Evolutionary conservation across 306 rosid genomes (phyloP), one percentile per base, ranked within the genome.

Genomic region (Cajanus cajan): DNA sequence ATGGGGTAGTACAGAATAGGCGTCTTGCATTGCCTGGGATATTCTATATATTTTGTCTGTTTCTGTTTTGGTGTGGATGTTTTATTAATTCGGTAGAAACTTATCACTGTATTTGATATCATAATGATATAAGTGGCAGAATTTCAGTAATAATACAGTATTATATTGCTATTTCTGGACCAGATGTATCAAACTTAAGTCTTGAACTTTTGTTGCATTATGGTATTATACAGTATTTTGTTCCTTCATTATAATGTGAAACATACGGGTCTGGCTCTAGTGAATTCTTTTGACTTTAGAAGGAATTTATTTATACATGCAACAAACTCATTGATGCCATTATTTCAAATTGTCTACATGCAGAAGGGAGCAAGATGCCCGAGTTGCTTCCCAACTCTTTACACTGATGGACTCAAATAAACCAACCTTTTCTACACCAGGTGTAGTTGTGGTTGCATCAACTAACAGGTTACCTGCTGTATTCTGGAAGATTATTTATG

Each of bases 391-490:
- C 40, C 97, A 92, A 78, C 91, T 95, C 62, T 82, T 86, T 36
- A 85, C 82, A 15, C 55, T 95, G 83, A 88, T 92, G 97, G 98
- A 95, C 80, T 78, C 91, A 40, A 90, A 79, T 71, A 89, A 82
- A 68, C 87, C 85, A 57, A 82, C 89, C 52, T 74, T 88, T 22
- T 86, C 85, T 51, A 79, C 72, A 33, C 86, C 91, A 10, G 92
- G 89, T 50, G 86, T 92, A 61, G 90, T 87, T 16, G 96, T 95
- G 50, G 94, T 95, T 88, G 98, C 98, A 71, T 87, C 98, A 64
- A 90, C 98, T 76, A 92, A 95, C 87, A 95, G 97, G 98, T 94
- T 71, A 36, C 22, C 25, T 81, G 2, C 68, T 67, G 18, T 21
- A n/a, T 34, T 34, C 24, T 21, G 34, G 21, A 44, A 19, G 73